Evolutionary conservation across 1,284 basidiomycete species (phyloP), one percentile per base, ranked within the genome.

Genomic region (Trichosporon sp.): DNA sequence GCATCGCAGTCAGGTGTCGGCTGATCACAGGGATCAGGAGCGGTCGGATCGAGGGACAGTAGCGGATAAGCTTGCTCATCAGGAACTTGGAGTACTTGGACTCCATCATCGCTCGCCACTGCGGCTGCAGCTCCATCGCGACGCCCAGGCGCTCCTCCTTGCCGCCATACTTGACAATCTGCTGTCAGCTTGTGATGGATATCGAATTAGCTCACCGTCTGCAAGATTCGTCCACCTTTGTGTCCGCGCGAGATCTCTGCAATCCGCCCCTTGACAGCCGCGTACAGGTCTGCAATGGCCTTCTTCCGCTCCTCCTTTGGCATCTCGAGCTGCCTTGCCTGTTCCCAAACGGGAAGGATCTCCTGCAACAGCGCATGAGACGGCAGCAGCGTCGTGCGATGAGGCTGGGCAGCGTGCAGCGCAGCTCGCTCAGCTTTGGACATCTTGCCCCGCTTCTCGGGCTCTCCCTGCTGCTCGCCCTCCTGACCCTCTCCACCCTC

Each of bases 21-120:
- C 90, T 86, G 75, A 94, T 89, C 74, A 92, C 89, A 34, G 83
- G 82, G 49, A 94, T 82, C 66, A 95, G 91, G 21, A 73, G 71
- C 8, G 73, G 79, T 49, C 90, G 62, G 70, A 90, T 88, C 0
- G 85, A 70, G 4, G 89, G 88, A 75, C 89, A 81, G 73, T 89
- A 83, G 27, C 89, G 86, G 70, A 93, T 88, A 54, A 94, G 84
- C 81, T 93, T 94, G 33, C 86, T 85, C 62, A 93, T 88, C 14
- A 95, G 83, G 78, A 93, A 94, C 90, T 92, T 95, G 36, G 91
- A 92, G 78, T 95, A 95, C 80, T 89, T 91, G 74, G 86, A 90
- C 79, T 91, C 89, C 59, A 88, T 87, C 67, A 94, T 84, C 37
- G 87, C 86, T 72, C 84, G 85, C 77, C 88, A 94, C 65, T 84